Evolutionary conservation across 306 rosid species (phyloP), one percentile per base, ranked within the genome.

Genomic region (Castanospermum australe): DNA sequence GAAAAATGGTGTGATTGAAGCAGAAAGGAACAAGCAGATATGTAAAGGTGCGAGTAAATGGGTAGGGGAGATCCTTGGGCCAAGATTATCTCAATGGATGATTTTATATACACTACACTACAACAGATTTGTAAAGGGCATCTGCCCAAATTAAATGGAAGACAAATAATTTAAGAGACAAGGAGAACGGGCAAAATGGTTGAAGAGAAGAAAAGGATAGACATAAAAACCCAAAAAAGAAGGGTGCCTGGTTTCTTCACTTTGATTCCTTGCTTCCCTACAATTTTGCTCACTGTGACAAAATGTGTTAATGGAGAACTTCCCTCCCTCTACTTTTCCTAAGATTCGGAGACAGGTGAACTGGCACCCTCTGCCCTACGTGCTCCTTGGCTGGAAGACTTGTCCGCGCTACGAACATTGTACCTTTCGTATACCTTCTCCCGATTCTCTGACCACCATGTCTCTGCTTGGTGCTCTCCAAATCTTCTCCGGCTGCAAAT

Each of bases 391-490:
- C 82, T 72, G 9, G 96, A 81, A 73, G 97, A 86, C 67, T 85
- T 93, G 81, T 93, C 98, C 0, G 87, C 36, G 41, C 84, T 88
- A 4, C 92, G 93, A 67, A 96, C 97, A 6, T 93, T 93, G 84
- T 93, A 96, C 86, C 65, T 89, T 74, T 93, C 94, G 8, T 93
- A 96, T 61, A 96, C 99, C 81, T 77, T 93, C 17, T 93, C 96
- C 0, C 94, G 94, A 52, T 96, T 96, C 90, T 93, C 98, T 0
- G 98, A 91, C 99, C 99, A 93, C 99, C 99, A 96, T 36, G 83
- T 88, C 82, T 93, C 98, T n/a, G 99, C 99, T 87, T 93, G 99
- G 72, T 91, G 90, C 90, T 96, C 99, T 66, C 93, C 99, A 20
- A 96, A 96, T 89, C 91, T 91, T 78, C 98, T 89, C 48, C 98